phyloP scores from a whole-genome alignment of 1,284 basidiomycete genomes.

The Cryptococcus deneoformans region DNA sequence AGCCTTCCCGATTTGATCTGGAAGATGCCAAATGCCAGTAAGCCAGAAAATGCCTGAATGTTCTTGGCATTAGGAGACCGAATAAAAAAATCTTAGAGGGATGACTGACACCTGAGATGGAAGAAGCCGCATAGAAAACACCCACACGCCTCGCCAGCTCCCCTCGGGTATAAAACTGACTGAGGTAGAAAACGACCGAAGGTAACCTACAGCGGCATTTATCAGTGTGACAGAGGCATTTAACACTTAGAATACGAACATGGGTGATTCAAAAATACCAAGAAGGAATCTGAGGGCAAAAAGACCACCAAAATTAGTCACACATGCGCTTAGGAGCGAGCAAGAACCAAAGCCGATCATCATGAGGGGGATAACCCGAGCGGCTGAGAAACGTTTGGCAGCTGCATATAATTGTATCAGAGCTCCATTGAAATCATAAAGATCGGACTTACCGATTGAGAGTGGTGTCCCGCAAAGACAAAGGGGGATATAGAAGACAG shows the following conservation, averaged over 20 bases:
- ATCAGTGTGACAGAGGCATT: not conserved
- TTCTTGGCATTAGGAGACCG: not conserved
- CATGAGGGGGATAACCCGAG: slow-evolving; percentile 54
- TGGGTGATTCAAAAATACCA: slow-evolving; percentile 17
- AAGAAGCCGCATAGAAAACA: slow-evolving; percentile 54
- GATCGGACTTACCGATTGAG: slow-evolving; percentile 36
- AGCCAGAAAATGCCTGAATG: slow-evolving; percentile 31
- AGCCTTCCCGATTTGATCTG: slow-evolving; percentile 51
- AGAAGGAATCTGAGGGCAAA: slow-evolving; percentile 13
- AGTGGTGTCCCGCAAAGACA: slow-evolving; percentile 54
- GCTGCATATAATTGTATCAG: slow-evolving; percentile 18
- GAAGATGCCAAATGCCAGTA: slow-evolving; percentile 55
- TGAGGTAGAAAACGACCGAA: slow-evolving; percentile 52
- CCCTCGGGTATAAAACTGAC: slow-evolving; percentile 55
- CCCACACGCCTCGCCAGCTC: slow-evolving; percentile 57
- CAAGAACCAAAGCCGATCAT: slow-evolving; percentile 54
- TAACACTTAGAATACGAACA: not conserved
- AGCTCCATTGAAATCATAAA: not conserved
- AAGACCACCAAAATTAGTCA: slow-evolving; percentile 20
- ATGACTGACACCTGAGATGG: slow-evolving; percentile 46
- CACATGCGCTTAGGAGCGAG: slow-evolving; percentile 17
- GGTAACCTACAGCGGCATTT: not conserved
- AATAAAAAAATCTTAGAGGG: not conserved
- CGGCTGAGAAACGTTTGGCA: slow-evolving; percentile 55
- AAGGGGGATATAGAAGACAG: slow-evolving; percentile 13